Conservation (phyloP, 352 stramenopile genomes). For the Phytophthora podocarpi region DNA sequence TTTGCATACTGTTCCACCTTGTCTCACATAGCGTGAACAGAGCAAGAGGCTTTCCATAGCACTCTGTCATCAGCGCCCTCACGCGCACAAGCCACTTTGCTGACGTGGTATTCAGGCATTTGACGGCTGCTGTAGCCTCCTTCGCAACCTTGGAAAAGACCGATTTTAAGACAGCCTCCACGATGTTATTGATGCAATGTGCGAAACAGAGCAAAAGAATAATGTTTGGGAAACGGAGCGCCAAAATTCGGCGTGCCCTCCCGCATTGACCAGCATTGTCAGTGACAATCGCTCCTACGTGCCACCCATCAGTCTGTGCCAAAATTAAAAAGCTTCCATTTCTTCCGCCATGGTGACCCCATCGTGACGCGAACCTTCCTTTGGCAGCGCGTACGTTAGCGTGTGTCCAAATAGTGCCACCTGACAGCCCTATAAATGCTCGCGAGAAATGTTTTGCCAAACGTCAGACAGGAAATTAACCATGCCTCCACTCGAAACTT, state of each 20-base stretch:
- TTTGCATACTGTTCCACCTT: conserved; percentile 10
- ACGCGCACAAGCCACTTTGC: not conserved
- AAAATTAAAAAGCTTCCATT: too few relatives aligned
- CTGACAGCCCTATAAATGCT: too few relatives aligned
- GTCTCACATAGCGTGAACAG: not conserved
- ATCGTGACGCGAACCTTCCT: too few relatives aligned
- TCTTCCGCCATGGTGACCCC: too few relatives aligned
- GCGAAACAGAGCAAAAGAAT: not conserved
- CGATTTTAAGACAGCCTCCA: not conserved
- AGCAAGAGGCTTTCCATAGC: not conserved
- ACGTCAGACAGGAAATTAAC: too few relatives aligned
- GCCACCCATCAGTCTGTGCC: too few relatives aligned
- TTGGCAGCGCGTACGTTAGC: too few relatives aligned
- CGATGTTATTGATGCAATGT: too few relatives aligned
- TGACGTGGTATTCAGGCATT: not conserved
- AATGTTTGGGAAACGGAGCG: not conserved
- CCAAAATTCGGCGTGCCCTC: not conserved
- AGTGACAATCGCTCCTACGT: too few relatives aligned
- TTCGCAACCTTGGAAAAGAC: not conserved
- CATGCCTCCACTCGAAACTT: too few relatives aligned
- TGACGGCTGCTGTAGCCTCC: not conserved
- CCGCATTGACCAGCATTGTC: not conserved
- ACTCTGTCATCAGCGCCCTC: not conserved
- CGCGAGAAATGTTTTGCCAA: too few relatives aligned
- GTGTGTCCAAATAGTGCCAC: too few relatives aligned